These are phyloP conservation scores for Friedmanniomyces endolithicus DNA, from an alignment of 495 filamentous ascomycete genomes.

Conservation along the genomic window DNA sequence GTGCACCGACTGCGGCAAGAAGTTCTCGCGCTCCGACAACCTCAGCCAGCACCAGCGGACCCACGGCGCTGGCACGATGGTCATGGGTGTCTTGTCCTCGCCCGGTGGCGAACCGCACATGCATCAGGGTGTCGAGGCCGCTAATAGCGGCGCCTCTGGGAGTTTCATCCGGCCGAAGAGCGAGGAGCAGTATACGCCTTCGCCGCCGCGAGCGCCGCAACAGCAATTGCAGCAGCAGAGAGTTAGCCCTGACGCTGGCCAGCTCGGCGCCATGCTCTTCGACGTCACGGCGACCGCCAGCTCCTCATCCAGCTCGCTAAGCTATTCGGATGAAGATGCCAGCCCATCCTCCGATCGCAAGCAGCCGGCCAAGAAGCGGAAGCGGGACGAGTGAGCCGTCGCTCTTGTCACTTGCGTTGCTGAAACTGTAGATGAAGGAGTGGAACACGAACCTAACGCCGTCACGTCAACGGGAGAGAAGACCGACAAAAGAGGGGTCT, in stretches of 20 bases:
- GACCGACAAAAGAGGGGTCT: background rate
- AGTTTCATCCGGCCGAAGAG: constrained; percentile 20
- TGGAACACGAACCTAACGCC: background rate
- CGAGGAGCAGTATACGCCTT: constrained; percentile 7
- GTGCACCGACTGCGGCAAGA: constrained; percentile 95
- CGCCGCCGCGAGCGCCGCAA: background rate
- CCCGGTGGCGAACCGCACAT: constrained; percentile 40
- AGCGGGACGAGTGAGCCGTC: constrained; percentile 40
- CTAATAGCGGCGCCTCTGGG: constrained; percentile 19
- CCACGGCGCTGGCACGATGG: constrained; percentile 77
- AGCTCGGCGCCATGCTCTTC: constrained; percentile 22
- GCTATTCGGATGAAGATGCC: constrained; percentile 39
- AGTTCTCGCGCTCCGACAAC: constrained; percentile 97
- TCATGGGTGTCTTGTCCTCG: constrained; percentile 72
- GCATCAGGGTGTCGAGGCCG: constrained; percentile 19
- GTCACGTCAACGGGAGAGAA: background rate
- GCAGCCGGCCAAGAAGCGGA: constrained; percentile 60
- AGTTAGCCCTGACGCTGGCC: constrained; percentile 16
- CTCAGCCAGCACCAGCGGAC: constrained; percentile 91
- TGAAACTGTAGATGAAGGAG: background rate
- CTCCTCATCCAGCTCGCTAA: constrained; percentile 40
- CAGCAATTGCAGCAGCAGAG: background rate
- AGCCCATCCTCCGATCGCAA: constrained; percentile 37
- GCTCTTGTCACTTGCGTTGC: background rate
- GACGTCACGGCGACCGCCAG: constrained; percentile 38